Evolutionary conservation across 2,329 filamentous ascomycete genomes (phyloP).

Genomic region (Aspergillus oerlinghausenensis): DNA sequence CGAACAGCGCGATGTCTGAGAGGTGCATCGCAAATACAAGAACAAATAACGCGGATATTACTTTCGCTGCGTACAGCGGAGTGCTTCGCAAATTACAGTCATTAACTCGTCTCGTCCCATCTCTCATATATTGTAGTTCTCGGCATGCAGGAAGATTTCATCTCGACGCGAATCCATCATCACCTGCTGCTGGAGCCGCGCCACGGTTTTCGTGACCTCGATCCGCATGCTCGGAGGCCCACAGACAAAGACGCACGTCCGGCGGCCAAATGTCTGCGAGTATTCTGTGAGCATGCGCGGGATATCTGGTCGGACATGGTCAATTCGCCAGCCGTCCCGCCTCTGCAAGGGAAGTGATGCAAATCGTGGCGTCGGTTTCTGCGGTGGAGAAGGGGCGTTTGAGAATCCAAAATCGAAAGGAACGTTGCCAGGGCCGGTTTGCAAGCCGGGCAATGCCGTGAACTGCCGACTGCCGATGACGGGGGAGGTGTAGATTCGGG

Average conservation of each 20-base stretch:
- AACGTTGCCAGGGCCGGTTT: slow-evolving; percentile 5
- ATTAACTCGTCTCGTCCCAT: not conserved
- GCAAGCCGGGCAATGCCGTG: not conserved
- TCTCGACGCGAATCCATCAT: slow-evolving; percentile 74
- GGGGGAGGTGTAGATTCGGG: slow-evolving; percentile 44
- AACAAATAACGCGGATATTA: not conserved
- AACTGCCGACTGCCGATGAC: slow-evolving; percentile 15
- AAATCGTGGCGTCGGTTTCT: slow-evolving; percentile 85
- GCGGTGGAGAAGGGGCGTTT: slow-evolving; percentile 77
- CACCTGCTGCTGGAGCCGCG: slow-evolving; percentile 74
- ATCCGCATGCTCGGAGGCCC: slow-evolving; percentile 83
- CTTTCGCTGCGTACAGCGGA: not conserved
- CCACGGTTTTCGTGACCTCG: slow-evolving; percentile 81
- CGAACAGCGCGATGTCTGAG: not conserved
- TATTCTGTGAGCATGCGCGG: slow-evolving; percentile 81
- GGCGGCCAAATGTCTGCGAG: slow-evolving; percentile 72
- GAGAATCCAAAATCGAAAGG: slow-evolving; percentile 77
- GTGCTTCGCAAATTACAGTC: not conserved
- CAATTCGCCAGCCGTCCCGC: slow-evolving; percentile 77
- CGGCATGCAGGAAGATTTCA: slow-evolving; percentile 89
- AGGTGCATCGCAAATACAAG: not conserved
- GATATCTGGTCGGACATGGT: slow-evolving; percentile 86
- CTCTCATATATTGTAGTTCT: slow-evolving; percentile 81
- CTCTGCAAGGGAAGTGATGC: slow-evolving; percentile 63
- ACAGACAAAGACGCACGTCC: slow-evolving; percentile 89